phyloP scores from a whole-genome alignment of 371 early-diverging fungal species.

The Batrachochytrium dendrobatidis region DNA sequence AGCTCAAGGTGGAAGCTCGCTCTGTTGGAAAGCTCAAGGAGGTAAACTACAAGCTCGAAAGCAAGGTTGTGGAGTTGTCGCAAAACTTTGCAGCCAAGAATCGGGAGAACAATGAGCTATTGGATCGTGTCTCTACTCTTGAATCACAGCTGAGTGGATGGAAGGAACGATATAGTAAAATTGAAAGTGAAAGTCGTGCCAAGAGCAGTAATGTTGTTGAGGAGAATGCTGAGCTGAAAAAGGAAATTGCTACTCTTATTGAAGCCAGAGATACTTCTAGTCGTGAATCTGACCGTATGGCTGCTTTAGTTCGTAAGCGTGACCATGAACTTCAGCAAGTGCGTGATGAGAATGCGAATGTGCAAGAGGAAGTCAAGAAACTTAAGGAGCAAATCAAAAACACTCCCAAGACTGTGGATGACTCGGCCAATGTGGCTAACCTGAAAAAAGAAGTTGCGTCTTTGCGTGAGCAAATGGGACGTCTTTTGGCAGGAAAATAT shows the following conservation, averaged over 20 bases:
- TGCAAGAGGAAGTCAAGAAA: conserved; percentile 47
- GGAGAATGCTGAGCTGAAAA: conserved; percentile 46
- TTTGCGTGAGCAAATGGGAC: conserved; percentile 48
- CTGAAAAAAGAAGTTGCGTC: conserved; percentile 55
- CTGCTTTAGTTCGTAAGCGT: conserved; percentile 54
- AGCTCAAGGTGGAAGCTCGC: conserved; percentile 71
- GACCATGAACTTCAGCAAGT: conserved; percentile 60
- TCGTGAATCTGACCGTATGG: conserved; percentile 37
- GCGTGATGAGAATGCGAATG: conserved; percentile 48
- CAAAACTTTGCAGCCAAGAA: conserved; percentile 64
- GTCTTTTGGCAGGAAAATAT: conserved; percentile 34
- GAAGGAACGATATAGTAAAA: conserved; percentile 63
- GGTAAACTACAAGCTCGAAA: conserved; percentile 84
- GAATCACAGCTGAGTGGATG: conserved; percentile 59
- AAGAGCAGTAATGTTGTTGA: conserved; percentile 27
- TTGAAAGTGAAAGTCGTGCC: conserved; percentile 22
- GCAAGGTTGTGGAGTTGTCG: conserved; percentile 92
- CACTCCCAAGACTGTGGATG: conserved; percentile 25
- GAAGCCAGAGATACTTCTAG: conserved; percentile 46
- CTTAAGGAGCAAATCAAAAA: conserved; percentile 29
- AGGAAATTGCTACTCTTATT: conserved; percentile 47
- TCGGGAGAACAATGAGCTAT: conserved; percentile 59
- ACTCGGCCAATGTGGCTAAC: conserved; percentile 25
- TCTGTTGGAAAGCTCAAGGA: conserved; percentile 88
- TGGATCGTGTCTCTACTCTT: conserved; percentile 45